Evolutionary conservation across 2,329 filamentous ascomycete species (phyloP).

Genomic region (Aschersonia sp.): DNA sequence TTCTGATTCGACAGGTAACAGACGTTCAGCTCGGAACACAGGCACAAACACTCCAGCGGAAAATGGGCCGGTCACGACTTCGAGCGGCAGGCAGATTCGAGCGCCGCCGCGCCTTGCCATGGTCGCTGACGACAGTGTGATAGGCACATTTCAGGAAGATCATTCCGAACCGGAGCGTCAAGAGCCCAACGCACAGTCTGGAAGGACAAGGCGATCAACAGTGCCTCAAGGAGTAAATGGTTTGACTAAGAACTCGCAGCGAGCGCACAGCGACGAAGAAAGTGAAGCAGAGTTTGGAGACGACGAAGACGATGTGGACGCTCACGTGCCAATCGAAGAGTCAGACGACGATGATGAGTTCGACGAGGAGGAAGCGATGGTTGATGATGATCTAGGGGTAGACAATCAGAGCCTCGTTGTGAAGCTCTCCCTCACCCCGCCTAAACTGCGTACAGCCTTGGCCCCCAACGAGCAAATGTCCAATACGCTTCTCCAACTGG

Average conservation of each 20-base stretch:
- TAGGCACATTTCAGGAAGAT: constrained; percentile 31
- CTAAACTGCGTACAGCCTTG: constrained; percentile 19
- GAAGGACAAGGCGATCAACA: constrained; percentile 35
- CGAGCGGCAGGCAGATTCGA: constrained; percentile 75
- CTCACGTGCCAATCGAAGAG: constrained; percentile 44
- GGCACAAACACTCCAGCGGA: constrained; percentile 61
- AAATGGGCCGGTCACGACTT: constrained; percentile 50
- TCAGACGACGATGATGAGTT: constrained; percentile 44
- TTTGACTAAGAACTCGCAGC: constrained; percentile 23
- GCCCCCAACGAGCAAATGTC: constrained; percentile 9
- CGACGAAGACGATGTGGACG: constrained; percentile 57
- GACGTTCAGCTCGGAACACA: constrained; percentile 64
- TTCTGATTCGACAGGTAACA: constrained; percentile 42
- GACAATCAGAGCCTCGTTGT: constrained; percentile 53
- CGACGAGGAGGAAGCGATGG: constrained; percentile 42
- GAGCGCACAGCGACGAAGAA: constrained; percentile 45
- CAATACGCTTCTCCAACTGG: constrained; percentile 9
- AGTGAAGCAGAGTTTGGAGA: constrained; percentile 64
- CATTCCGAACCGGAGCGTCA: constrained; percentile 24
- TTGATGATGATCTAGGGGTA: constrained; percentile 36
- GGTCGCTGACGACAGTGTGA: constrained; percentile 35
- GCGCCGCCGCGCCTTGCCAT: constrained; percentile 53
- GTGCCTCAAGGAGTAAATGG: constrained; percentile 35
- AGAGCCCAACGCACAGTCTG: constrained; percentile 25
- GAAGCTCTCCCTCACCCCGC: constrained; percentile 46